phyloP scores from a whole-genome alignment of 257 asterid genomes.

The Scutellaria galericulata region DNA sequence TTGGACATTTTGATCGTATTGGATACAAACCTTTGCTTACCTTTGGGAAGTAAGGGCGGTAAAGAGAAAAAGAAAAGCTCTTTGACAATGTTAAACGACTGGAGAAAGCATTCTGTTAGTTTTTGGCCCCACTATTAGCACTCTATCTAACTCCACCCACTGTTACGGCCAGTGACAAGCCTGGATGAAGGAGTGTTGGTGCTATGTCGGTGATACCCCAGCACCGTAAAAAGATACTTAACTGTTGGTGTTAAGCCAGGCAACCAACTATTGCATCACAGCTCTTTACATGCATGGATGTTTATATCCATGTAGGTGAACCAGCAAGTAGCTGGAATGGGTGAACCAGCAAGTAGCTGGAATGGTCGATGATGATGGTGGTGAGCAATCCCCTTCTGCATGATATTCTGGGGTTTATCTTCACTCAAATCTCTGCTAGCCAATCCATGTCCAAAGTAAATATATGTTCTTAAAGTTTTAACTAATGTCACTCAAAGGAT shows the following conservation, averaged over 20 bases:
- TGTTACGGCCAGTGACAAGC: not conserved
- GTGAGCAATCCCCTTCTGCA: not conserved
- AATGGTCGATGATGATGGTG: not conserved
- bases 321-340: not conserved
- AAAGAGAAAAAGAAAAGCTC: not conserved
- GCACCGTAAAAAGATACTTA: not conserved
- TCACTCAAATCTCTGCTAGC: not conserved
- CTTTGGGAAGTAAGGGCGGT: not conserved
- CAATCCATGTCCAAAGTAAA: not conserved
- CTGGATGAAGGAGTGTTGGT: not conserved
- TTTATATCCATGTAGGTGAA: not conserved
- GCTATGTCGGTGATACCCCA: not conserved
- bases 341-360: not conserved
- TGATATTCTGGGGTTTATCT: not conserved
- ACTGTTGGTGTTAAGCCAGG: not conserved
- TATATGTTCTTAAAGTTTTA: not conserved
- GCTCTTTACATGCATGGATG: conserved; percentile 14
- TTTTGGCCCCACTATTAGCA: not conserved
- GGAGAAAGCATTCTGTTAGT: conserved; percentile 15
- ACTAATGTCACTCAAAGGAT: conserved; percentile 7
- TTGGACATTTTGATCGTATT: not conserved
- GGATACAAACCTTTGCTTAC: conserved; percentile 3
- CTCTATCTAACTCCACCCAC: not conserved
- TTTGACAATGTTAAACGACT: conserved; percentile 1
- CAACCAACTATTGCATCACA: not conserved